Conservation (phyloP, 2,329 filamentous ascomycete genomes). For the Elsinoe batatas region DNA sequence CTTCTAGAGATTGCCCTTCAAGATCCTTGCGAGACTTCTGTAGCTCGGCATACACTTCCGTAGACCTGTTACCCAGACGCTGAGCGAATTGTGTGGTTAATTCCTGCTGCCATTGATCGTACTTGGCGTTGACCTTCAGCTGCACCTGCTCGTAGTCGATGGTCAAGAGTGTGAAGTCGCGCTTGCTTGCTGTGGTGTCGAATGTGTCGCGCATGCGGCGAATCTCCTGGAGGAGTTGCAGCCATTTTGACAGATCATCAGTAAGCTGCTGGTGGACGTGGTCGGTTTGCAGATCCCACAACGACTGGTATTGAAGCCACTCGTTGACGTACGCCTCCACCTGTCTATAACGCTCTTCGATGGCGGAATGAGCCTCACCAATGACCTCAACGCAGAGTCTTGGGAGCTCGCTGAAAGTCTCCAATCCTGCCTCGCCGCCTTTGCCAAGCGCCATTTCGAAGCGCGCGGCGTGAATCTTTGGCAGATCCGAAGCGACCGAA, state of each 20-base stretch:
- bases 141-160: slow-evolving; percentile 99
- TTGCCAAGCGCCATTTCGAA: slow-evolving; percentile 79
- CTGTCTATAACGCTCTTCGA: slow-evolving; percentile 72
- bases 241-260: slow-evolving; percentile 83
- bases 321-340: slow-evolving; percentile 87
- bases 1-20: slow-evolving; percentile 84
- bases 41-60: slow-evolving; percentile 84
- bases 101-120: slow-evolving; percentile 98
- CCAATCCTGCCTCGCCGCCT: slow-evolving; percentile 47
- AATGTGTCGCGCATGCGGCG: slow-evolving; percentile 92
- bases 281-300: slow-evolving; percentile 95
- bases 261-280: slow-evolving; percentile 89
- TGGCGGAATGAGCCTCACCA: slow-evolving; percentile 66
- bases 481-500: slow-evolving; percentile 80
- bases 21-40: slow-evolving; percentile 83
- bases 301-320: slow-evolving; percentile 95
- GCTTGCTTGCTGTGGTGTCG: slow-evolving; percentile 89
- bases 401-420: slow-evolving; percentile 75
- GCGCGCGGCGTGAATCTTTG: slow-evolving; percentile 86
- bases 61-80: slow-evolving; percentile 80
- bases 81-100: slow-evolving; percentile 87
- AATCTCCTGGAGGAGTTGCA: slow-evolving; percentile 94
- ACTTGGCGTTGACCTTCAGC: slow-evolving; percentile 96
- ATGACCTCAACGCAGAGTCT: slow-evolving; percentile 72
- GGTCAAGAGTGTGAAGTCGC: slow-evolving; percentile 83